Percentiles rank a stretch among this genome's conserved stretches.
These are phyloP conservation scores for Medicago arabica DNA, from an alignment of 306 rosid species.

Conservation along the genomic window DNA sequence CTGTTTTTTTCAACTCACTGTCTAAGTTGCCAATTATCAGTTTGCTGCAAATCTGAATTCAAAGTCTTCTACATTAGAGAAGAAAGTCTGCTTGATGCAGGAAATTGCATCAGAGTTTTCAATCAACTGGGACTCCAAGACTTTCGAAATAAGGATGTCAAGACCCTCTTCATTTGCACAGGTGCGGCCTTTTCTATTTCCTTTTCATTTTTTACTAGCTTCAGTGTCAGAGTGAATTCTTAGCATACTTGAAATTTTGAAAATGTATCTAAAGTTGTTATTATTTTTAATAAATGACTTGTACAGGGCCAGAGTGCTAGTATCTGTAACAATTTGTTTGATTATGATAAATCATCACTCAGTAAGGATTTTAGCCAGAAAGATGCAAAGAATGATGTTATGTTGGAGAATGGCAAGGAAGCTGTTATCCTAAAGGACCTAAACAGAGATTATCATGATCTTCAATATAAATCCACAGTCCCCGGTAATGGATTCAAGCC, in stretches of 20 bases:
- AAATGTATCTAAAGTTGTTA: conserved; percentile 29
- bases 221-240: conserved; percentile 20
- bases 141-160: conserved; percentile 78
- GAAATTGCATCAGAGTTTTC: conserved; percentile 78
- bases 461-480: conserved; percentile 50
- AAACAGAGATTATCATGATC: conserved; percentile 51
- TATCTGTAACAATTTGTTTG: conserved; percentile 46
- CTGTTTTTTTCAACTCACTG: conserved; percentile 40
- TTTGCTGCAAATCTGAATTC: conserved; percentile 78
- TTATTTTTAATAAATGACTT: conserved; percentile 37
- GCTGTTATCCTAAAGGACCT: conserved; percentile 36
- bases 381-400: conserved; percentile 53
- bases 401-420: conserved; percentile 47
- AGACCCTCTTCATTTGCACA: conserved; percentile 57
- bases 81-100: conserved; percentile 76
- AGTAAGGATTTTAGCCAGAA: conserved; percentile 51
- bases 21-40: conserved; percentile 50
- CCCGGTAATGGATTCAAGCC: conserved; percentile 51
- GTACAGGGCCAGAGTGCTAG: conserved; percentile 62
- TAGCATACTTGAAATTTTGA: conserved; percentile 9
- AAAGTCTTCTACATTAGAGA: conserved; percentile 76
- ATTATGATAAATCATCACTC: conserved; percentile 45
- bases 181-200: conserved; percentile 52
- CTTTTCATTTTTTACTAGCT: conserved; percentile 29
- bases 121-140: conserved; percentile 80